These are phyloP conservation scores for Mycena metata DNA, from an alignment of 768 basidiomycete species.

Conservation along the genomic window DNA sequence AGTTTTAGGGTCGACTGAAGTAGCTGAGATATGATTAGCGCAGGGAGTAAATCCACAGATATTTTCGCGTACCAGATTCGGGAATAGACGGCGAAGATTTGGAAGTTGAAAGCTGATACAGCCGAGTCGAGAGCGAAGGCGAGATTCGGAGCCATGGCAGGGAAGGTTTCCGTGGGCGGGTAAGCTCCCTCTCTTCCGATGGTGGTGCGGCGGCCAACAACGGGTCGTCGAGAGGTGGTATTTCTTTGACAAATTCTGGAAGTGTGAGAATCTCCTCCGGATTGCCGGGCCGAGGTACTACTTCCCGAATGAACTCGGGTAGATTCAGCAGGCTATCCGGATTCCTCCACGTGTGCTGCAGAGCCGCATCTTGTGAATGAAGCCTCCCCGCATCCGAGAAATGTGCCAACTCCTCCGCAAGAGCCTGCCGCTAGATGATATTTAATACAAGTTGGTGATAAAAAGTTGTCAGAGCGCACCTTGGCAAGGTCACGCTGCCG, in stretches of 20 bases:
- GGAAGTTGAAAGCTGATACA: neutral
- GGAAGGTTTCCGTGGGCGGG: slow-evolving; percentile 1
- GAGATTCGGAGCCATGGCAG: slow-evolving; percentile 23
- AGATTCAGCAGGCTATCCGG: neutral
- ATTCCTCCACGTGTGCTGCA: neutral
- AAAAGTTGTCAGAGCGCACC: neutral
- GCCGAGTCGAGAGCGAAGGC: slow-evolving; percentile 1
- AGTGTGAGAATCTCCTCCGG: slow-evolving; percentile 17
- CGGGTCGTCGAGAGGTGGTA: slow-evolving; percentile 10
- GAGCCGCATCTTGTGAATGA: slow-evolving; percentile 6
- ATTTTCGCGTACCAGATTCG: neutral
- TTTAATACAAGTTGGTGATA: neutral
- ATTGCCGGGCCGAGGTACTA: neutral
- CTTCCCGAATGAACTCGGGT: neutral
- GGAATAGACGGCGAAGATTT: slow-evolving; percentile 9
- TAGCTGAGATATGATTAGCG: neutral
- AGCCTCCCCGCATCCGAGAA: slow-evolving; percentile 1
- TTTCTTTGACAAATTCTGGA: too few relatives aligned
- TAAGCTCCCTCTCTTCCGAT: neutral
- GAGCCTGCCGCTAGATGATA: neutral
- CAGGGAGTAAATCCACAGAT: neutral
- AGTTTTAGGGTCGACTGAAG: neutral
- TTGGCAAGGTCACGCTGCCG: neutral
- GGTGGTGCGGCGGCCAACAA: neutral
- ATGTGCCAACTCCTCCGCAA: neutral